Conservation (phyloP, 208 protist species). For the Herpetomonas samuelpessoai region DNA sequence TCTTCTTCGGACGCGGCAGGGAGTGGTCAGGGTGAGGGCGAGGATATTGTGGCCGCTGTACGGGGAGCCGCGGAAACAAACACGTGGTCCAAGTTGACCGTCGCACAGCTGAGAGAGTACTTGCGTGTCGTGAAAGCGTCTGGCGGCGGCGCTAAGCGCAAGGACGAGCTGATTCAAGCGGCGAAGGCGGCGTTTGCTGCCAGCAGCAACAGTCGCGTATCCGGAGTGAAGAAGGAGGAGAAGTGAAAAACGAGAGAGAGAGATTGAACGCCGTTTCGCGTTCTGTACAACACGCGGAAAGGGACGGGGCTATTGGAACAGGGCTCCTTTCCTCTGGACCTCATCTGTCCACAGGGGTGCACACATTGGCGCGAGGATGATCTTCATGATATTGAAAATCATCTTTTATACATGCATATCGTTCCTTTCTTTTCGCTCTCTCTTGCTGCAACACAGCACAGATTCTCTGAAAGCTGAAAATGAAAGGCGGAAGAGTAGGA, state of each 20-base stretch:
- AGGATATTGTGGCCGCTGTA: slow-evolving; percentile 18
- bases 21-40: slow-evolving; percentile 4
- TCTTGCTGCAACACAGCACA: too few species aligned
- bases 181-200: slow-evolving; percentile 9
- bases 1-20: background rate
- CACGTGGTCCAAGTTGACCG: slow-evolving; percentile 29
- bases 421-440: too few species aligned
- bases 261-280: too few species aligned
- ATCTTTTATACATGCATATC: too few species aligned
- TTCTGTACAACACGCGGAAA: too few species aligned
- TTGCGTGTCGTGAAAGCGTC: slow-evolving; percentile 15
- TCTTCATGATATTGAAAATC: too few species aligned
- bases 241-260: background rate
- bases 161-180: slow-evolving; percentile 28
- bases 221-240: background rate
- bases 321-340: too few species aligned
- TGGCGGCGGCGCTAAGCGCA: slow-evolving; percentile 15
- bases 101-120: slow-evolving; percentile 43
- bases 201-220: background rate
- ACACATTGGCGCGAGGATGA: too few species aligned
- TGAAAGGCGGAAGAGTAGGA: too few species aligned
- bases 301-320: too few species aligned
- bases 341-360: too few species aligned
- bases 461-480: too few species aligned
- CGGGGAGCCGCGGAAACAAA: slow-evolving; percentile 25